Evolutionary conservation across 2,329 filamentous ascomycete genomes (phyloP).

Genomic region (Neofusicoccum kwambonambiense): DNA sequence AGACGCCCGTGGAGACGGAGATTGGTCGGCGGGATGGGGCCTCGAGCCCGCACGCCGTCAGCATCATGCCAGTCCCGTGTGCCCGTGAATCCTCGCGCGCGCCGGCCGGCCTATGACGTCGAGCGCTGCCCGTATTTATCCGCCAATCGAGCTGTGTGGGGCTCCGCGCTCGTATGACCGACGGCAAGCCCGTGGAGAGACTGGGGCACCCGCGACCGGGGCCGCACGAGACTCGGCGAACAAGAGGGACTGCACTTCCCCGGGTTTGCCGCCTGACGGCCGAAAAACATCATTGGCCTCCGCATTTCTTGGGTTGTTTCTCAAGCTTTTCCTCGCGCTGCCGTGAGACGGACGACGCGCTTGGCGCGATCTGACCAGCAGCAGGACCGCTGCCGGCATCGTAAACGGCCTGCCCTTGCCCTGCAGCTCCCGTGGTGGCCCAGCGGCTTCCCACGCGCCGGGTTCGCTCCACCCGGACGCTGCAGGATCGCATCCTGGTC

Average conservation of each 20-base stretch:
- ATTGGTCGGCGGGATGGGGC: too few species aligned
- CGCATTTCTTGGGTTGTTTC: background rate
- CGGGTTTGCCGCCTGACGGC: too few species aligned
- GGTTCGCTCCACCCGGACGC: background rate
- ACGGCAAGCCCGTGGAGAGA: background rate
- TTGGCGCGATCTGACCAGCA: background rate
- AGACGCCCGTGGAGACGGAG: too few species aligned
- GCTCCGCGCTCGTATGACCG: slow-evolving; percentile 8
- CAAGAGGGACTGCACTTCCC: background rate
- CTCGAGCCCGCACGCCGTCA: too few species aligned
- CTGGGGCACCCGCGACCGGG: background rate
- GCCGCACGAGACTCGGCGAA: background rate
- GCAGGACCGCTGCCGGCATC: too few species aligned
- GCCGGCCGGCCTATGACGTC: background rate
- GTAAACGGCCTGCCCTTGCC: background rate
- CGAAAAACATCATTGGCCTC: background rate
- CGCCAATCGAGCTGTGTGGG: slow-evolving; percentile 11
- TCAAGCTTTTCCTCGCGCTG: background rate
- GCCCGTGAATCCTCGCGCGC: background rate
- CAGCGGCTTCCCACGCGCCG: background rate
- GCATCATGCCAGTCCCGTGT: too few species aligned
- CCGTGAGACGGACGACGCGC: background rate
- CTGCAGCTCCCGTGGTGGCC: background rate
- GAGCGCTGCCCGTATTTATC: slow-evolving; percentile 4
- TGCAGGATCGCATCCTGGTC: background rate